phyloP scores from a whole-genome alignment of 768 basidiomycete species.

The Leucocoprinus leucothites region DNA sequence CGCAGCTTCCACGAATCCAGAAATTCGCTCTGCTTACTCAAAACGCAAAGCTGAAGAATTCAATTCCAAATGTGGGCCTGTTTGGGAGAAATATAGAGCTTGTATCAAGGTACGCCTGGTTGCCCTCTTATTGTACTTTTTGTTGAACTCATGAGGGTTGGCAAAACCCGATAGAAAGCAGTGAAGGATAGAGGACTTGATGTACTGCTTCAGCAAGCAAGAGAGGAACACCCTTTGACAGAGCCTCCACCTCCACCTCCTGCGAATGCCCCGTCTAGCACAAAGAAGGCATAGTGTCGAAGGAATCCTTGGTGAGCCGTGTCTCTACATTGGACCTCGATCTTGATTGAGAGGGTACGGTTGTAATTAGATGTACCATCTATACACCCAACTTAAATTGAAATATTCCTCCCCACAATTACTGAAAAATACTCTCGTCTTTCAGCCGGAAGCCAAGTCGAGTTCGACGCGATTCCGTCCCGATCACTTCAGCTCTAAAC shows the following conservation, averaged over 20 bases:
- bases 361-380: too few relatives aligned
- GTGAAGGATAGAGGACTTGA: conserved; percentile 76
- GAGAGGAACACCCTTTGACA: conserved; percentile 73
- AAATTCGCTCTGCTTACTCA: conserved; percentile 57
- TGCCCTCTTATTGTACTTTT: background rate
- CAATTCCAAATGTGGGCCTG: conserved; percentile 75
- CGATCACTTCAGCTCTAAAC: background rate
- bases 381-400: too few relatives aligned
- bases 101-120: conserved; percentile 73
- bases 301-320: background rate
- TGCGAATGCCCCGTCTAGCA: background rate
- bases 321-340: too few relatives aligned
- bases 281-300: background rate
- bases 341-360: too few relatives aligned
- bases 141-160: background rate
- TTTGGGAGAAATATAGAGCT: conserved; percentile 76
- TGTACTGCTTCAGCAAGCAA: conserved; percentile 72
- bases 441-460: background rate
- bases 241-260: conserved; percentile 48
- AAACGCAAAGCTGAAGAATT: conserved; percentile 86
- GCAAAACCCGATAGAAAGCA: conserved; percentile 52
- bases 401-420: background rate
- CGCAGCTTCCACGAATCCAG: conserved; percentile 31
- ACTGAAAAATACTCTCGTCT: background rate
- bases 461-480: background rate